Percentiles rank a stretch among this genome's conserved stretches.
phyloP scores from a whole-genome alignment of 208 protist species.

The Spongospora subterranea region DNA sequence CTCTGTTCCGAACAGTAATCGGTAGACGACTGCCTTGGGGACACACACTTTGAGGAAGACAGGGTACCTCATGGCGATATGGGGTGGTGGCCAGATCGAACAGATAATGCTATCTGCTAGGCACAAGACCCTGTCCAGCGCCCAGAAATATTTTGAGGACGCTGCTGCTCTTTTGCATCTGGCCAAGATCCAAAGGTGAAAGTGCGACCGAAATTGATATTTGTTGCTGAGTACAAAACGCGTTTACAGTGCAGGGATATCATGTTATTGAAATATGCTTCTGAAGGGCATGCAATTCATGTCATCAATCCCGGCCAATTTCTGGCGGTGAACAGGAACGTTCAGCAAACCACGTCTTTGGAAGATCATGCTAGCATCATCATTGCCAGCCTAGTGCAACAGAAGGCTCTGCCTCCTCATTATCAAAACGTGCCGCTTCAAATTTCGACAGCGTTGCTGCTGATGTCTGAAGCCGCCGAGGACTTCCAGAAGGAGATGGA shows the following conservation, averaged over 20 bases:
- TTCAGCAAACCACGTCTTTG: too few species aligned
- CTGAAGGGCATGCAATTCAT: neutral
- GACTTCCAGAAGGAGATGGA: too few species aligned
- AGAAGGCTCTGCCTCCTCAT: too few species aligned
- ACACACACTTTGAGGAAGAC: conserved; percentile 13
- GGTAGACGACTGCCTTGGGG: neutral
- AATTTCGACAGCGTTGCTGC: too few species aligned
- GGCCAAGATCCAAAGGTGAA: too few species aligned
- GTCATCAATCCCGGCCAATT: neutral
- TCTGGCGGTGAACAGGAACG: neutral
- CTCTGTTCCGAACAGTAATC: conserved; percentile 17
- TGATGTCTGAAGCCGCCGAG: too few species aligned
- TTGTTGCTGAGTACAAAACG: neutral
- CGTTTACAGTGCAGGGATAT: neutral
- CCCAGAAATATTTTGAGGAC: neutral
- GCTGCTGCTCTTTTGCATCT: neutral
- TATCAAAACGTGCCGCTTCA: too few species aligned
- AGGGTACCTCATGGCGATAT: conserved; percentile 2
- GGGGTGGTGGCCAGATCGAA: neutral
- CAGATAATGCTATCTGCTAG: conserved; percentile 40
- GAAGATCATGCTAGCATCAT: too few species aligned
- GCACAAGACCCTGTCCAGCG: neutral
- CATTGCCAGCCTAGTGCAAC: too few species aligned
- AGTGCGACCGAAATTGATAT: too few species aligned
- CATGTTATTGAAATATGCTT: neutral